Conservation (phyloP, 257 asterid genomes). For the Lycium ferocissimum region DNA sequence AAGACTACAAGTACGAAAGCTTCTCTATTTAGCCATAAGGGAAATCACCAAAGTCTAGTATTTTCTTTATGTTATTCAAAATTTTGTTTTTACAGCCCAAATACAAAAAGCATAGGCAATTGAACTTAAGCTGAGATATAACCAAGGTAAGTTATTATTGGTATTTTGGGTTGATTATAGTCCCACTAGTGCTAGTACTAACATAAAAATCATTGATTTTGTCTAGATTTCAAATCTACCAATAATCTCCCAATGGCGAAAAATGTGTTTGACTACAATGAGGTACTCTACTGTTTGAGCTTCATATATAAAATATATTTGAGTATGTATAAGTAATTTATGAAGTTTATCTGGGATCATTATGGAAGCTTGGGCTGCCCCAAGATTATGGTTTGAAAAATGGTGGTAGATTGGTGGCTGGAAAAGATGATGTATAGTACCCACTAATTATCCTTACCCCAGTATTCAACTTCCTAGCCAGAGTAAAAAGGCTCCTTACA, state of each 20-base stretch:
- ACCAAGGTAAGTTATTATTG: background rate
- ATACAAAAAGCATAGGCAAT: background rate
- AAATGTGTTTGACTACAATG: conserved; percentile 1
- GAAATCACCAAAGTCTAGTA: background rate
- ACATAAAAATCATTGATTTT: no score
- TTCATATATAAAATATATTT: background rate
- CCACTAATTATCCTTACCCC: background rate
- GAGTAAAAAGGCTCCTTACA: background rate
- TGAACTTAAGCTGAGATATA: background rate
- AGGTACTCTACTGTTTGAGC: background rate
- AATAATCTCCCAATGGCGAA: background rate
- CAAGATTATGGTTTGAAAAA: no score
- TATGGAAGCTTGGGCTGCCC: background rate
- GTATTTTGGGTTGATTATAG: background rate
- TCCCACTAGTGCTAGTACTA: background rate
- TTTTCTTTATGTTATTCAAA: background rate
- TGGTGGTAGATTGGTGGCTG: no score
- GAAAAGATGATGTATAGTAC: background rate
- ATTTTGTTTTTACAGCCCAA: background rate
- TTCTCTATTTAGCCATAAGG: conserved; percentile 1
- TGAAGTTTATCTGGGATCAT: background rate
- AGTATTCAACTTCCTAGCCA: conserved; percentile 15
- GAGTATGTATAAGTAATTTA: background rate
- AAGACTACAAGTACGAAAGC: background rate
- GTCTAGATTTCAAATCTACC: background rate